Conservation (phyloP, 139 green algal species). For the Chlorella sp. region DNA sequence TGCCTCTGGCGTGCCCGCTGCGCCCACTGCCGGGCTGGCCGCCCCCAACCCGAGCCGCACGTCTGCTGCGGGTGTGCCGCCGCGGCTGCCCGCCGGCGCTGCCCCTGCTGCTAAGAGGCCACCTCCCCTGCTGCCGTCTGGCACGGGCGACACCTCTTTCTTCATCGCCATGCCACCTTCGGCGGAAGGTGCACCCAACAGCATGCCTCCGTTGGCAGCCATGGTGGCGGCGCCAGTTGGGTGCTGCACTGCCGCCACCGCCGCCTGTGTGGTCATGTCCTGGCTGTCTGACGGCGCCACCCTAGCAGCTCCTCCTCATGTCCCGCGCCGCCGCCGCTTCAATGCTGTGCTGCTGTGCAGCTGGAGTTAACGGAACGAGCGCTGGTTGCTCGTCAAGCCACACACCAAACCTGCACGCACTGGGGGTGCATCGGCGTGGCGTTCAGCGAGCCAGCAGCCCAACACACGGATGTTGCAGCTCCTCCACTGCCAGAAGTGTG, state of each 20-base stretch:
- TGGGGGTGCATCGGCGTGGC: not conserved
- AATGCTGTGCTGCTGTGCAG: conserved; percentile 8
- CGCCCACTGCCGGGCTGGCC: not conserved
- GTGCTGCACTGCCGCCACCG: not conserved
- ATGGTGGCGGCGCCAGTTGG: not conserved
- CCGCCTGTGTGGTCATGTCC: conserved; percentile 28
- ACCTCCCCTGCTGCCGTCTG: not conserved
- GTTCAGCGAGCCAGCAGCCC: not conserved
- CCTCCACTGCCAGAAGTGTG: no score
- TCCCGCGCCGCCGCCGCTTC: not conserved
- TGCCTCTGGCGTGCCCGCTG: not conserved
- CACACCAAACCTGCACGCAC: not conserved
- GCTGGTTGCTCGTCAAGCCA: not conserved
- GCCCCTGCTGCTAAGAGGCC: conserved; percentile 10
- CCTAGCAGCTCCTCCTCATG: not conserved
- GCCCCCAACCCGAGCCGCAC: not conserved
- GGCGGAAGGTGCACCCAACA: no score
- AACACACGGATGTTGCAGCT: no score
- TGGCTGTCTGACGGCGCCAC: not conserved
- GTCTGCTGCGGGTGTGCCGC: conserved; percentile 1
- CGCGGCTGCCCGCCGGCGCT: conserved; percentile 2
- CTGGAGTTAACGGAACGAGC: not conserved
- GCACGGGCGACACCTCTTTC: conserved; percentile 1
- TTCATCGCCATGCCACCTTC: not conserved
- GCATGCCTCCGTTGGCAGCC: not conserved